Evolutionary conservation across 805 yeast genomes (phyloP).

Genomic region (Danielia reshetovae): DNA sequence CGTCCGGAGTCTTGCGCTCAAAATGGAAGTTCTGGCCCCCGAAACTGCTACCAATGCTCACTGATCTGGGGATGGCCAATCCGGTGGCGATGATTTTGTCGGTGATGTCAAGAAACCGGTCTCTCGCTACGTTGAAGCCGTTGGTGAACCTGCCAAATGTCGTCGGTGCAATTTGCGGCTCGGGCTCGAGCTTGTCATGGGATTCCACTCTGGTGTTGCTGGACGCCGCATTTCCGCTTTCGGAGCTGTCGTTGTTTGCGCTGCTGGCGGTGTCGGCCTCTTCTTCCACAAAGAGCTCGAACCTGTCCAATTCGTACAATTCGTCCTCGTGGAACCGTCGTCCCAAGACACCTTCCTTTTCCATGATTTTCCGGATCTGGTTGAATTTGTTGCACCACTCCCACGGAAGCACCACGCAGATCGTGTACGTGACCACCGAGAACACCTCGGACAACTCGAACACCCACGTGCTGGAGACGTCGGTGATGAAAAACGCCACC

Average conservation of each 20-base stretch:
- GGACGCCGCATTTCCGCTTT: background rate
- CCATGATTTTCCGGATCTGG: slow-evolving; percentile 52
- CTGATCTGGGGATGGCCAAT: slow-evolving; percentile 53
- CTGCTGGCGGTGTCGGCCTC: slow-evolving; percentile 15
- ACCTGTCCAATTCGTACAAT: slow-evolving; percentile 36
- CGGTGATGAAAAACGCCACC: slow-evolving; percentile 70
- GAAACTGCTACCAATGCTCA: slow-evolving; percentile 23
- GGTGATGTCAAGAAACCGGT: slow-evolving; percentile 41
- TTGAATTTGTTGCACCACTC: slow-evolving; percentile 76
- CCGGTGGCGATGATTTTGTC: slow-evolving; percentile 56
- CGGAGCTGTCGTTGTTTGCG: no score
- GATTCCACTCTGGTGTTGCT: background rate
- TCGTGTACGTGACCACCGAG: slow-evolving; percentile 65
- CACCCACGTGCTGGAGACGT: slow-evolving; percentile 73
- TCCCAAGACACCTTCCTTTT: slow-evolving; percentile 71
- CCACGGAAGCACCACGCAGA: slow-evolving; percentile 75
- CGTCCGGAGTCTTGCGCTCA: background rate
- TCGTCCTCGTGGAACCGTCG: slow-evolving; percentile 73
- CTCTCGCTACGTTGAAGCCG: slow-evolving; percentile 16
- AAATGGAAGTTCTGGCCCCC: background rate
- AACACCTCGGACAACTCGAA: slow-evolving; percentile 69
- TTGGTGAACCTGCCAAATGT: background rate
- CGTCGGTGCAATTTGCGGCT: background rate
- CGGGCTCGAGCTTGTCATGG: background rate
- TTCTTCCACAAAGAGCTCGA: slow-evolving; percentile 38